Evolutionary conservation across 352 stramenopile genomes (phyloP), one percentile per base, ranked within the genome.

Genomic region (Pythium biforme): DNA sequence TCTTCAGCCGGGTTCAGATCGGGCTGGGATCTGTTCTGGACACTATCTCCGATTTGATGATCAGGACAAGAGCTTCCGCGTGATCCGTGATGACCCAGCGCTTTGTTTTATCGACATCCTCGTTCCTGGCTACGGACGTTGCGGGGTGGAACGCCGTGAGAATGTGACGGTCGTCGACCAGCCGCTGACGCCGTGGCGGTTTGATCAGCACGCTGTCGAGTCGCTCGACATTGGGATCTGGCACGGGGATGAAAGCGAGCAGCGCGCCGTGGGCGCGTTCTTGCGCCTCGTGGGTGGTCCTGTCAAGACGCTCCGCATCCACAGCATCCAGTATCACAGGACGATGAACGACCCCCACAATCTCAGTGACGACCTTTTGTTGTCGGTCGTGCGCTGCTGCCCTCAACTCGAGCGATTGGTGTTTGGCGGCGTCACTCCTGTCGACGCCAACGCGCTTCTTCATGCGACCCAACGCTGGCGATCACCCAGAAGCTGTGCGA

Each of bases 41-140:
- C n/a, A n/a, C n/a, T n/a, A n/a, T n/a, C n/a, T 56, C 3, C 22
- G n/a, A 4, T 45, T 56, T n/a, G 50, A 46, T 5, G 50, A 46
- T 41, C 29, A 27, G 25, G 50, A 20, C 19, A 46, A 19, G 27
- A 19, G 5, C 5, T 56, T 56, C 20, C 50, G 31, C 11, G 31
- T 56, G 7, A 8, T 56, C 0, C 50, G 50, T 1, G 50, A 56
- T 20, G 50, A 56, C 19, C 50, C 50, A 31, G 20, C 19, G 7
- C 33, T 12, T 3, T 17, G 4, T 0, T 56, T 56, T 19, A 5
- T 56, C 33, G 51, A 58, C 14, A 22, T 58, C 43, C 34, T 58
- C 22, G 51, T 58, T 3, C 51, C 51, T 20, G 51, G 33, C 4
- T 58, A 48, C 51, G 51, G 51, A 4, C 51, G 51, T 1, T 58